These are phyloP conservation scores for Conticribra weissflogii DNA, from an alignment of 108 stramenopile species.

Conservation along the genomic window DNA sequence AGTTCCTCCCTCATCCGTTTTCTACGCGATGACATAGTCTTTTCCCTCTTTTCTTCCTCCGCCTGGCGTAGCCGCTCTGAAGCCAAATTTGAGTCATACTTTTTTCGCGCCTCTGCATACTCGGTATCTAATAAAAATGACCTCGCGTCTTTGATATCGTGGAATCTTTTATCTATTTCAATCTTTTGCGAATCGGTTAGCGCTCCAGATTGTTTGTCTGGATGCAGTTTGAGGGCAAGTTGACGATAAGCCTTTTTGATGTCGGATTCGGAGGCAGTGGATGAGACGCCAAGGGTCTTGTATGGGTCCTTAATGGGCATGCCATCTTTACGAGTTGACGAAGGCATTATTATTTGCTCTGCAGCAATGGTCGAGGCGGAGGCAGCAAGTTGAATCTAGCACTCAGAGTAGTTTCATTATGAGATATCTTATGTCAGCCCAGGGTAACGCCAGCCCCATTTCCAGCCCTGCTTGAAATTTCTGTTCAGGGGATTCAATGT, in stretches of 20 bases:
- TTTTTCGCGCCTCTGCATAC: conserved; percentile 49
- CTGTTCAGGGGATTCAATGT: too few species aligned
- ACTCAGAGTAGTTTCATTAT: too few species aligned
- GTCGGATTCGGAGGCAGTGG: conserved; percentile 59
- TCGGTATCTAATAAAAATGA: conserved; percentile 71
- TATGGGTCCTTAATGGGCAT: conserved; percentile 73
- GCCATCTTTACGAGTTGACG: conserved; percentile 44
- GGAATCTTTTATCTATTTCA: conserved; percentile 50
- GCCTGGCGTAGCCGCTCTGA: conserved; percentile 60
- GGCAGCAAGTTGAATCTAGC: background rate
- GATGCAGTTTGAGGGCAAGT: conserved; percentile 82
- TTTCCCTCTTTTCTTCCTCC: conserved; percentile 65
- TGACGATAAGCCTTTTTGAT: conserved; percentile 82
- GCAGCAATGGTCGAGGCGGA: background rate
- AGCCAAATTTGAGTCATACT: conserved; percentile 66
- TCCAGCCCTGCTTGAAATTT: too few species aligned
- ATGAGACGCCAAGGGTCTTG: conserved; percentile 57
- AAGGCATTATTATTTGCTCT: conserved; percentile 12
- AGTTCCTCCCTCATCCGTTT: conserved; percentile 79
- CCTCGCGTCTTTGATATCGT: conserved; percentile 67
- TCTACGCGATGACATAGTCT: conserved; percentile 66
- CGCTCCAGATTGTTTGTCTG: conserved; percentile 89
- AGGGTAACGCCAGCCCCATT: too few species aligned
- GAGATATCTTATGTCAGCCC: too few species aligned
- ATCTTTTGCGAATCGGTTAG: conserved; percentile 24